A percentile compares a stretch with the other conserved stretches of the same genome.
phyloP scores from a whole-genome alignment of 1,139 yeast genomes.

The Williopsis jadinii region DNA sequence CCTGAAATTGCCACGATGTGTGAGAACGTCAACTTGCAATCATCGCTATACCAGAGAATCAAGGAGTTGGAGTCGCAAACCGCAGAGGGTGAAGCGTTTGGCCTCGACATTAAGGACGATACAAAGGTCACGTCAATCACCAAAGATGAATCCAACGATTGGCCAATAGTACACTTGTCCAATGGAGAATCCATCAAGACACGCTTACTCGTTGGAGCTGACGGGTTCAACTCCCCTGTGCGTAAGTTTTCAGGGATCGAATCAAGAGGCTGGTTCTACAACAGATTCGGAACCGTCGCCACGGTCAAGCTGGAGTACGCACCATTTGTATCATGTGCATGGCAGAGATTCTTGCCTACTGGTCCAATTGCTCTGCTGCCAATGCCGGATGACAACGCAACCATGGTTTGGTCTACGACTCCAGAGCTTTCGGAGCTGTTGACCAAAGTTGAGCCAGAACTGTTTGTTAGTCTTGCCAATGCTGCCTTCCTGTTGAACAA shows the following conservation, averaged over 20 bases:
- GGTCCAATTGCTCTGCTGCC: constrained; percentile 95
- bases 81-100: constrained; percentile 19
- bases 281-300: constrained; percentile 87
- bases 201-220: constrained; percentile 84
- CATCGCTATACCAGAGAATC: constrained; percentile 53
- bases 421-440: constrained; percentile 66
- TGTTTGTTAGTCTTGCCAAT: constrained; percentile 67
- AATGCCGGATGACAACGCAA: constrained; percentile 75
- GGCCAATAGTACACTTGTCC: constrained; percentile 74
- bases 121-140: constrained; percentile 56
- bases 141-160: constrained; percentile 35
- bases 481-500: constrained; percentile 79
- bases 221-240: constrained; percentile 93
- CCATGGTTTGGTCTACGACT: constrained; percentile 89
- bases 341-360: constrained; percentile 87
- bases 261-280: constrained; percentile 89
- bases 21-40: constrained; percentile 80
- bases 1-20: constrained; percentile 74
- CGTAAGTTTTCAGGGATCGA: constrained; percentile 74
- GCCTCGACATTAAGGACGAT: constrained; percentile 49
- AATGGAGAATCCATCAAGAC: constrained; percentile 62
- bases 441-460: constrained; percentile 48
- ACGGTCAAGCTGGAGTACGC: constrained; percentile 70
- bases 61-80: constrained; percentile 31
- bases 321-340: constrained; percentile 68